A percentile compares a stretch with the other conserved stretches of the same genome.
Evolutionary conservation across 2,329 filamentous ascomycete genomes (phyloP).

Genomic region (Penicillium sp.): DNA sequence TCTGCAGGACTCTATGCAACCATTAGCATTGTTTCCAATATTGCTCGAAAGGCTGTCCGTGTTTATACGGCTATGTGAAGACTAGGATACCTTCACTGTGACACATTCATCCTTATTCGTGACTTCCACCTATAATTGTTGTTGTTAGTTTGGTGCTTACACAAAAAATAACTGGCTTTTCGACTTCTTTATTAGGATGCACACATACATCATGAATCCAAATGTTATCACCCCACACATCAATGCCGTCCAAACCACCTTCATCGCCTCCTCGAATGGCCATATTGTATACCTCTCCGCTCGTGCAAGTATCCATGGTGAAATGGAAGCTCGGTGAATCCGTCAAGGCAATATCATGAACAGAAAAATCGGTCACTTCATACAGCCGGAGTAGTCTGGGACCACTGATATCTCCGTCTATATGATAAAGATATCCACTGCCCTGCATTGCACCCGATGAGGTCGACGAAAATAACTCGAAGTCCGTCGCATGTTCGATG

Average conservation of each 20-base stretch:
- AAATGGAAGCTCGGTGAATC: conserved; percentile 52
- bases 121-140: conserved; percentile 44
- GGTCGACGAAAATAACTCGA: conserved; percentile 53
- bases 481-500: conserved; percentile 45
- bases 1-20: conserved; percentile 42
- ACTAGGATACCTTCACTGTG: conserved; percentile 47
- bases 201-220: conserved; percentile 51
- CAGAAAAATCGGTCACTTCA: conserved; percentile 45
- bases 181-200: conserved; percentile 2
- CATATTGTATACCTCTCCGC: conserved; percentile 55
- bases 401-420: conserved; percentile 36
- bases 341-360: conserved; percentile 49
- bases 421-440: conserved; percentile 48
- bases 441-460: conserved; percentile 53
- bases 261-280: conserved; percentile 50
- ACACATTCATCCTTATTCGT: conserved; percentile 62
- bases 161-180: background rate
- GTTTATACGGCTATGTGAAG: background rate
- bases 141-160: background rate
- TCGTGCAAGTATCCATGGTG: conserved; percentile 47
- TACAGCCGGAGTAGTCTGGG: conserved; percentile 46
- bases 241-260: conserved; percentile 55
- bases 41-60: background rate
- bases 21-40: background rate
- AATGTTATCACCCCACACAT: conserved; percentile 53